These are phyloP conservation scores for Misopates orontium DNA, from an alignment of 257 asterid genomes.

Conservation along the genomic window DNA sequence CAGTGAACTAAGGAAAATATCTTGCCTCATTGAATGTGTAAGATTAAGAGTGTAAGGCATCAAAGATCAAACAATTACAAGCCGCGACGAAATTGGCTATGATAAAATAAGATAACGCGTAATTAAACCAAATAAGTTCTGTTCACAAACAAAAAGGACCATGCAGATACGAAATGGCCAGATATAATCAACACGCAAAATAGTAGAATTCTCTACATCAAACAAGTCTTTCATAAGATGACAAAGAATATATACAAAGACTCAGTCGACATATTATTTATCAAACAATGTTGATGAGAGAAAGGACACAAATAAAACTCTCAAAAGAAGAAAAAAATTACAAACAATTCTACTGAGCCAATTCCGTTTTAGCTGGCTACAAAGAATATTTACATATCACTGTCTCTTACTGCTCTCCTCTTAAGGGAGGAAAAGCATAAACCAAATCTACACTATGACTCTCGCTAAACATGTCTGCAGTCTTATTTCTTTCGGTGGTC, in stretches of 20 bases:
- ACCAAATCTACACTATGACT: constrained; percentile 44
- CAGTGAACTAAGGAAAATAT: not conserved
- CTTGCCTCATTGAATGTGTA: no score
- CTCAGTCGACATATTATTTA: constrained; percentile 63
- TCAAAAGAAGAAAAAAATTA: constrained; percentile 28
- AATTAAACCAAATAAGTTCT: no score
- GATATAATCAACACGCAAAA: not conserved
- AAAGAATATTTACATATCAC: constrained; percentile 60
- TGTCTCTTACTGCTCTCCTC: constrained; percentile 31
- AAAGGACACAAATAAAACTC: constrained; percentile 22
- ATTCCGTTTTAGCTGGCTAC: constrained; percentile 39
- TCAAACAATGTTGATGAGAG: constrained; percentile 48
- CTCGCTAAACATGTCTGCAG: constrained; percentile 40
- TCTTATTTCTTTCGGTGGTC: constrained; percentile 37
- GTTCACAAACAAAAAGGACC: no score
- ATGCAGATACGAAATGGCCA: not conserved
- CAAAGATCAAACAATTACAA: no score
- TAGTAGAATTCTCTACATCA: not conserved
- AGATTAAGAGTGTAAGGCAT: no score
- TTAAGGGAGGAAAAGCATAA: constrained; percentile 26
- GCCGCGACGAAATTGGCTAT: no score
- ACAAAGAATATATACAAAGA: constrained; percentile 36
- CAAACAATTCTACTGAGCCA: constrained; percentile 37
- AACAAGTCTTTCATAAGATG: constrained; percentile 6
- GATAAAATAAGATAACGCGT: no score